Percentiles rank a stretch among this genome's conserved stretches.
Evolutionary conservation across 306 rosid genomes (phyloP).

Genomic region (Glycine latifolia): DNA sequence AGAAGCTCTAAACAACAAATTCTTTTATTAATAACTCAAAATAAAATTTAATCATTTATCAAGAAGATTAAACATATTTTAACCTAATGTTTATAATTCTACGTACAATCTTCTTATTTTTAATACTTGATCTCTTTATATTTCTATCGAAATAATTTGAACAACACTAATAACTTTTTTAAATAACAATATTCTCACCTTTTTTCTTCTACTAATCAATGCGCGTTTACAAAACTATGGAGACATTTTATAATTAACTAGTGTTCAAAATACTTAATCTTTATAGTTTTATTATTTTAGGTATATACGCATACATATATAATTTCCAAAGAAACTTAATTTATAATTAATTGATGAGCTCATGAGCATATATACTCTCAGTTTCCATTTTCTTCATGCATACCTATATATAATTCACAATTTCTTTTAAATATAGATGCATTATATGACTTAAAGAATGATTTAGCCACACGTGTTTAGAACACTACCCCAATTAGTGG

Average conservation of each 20-base stretch:
- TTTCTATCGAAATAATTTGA: too few relatives aligned
- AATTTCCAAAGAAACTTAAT: neutral
- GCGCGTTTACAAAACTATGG: neutral
- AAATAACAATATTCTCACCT: neutral
- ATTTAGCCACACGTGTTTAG: slow-evolving; percentile 49
- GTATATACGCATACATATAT: neutral
- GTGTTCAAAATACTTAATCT: too few relatives aligned
- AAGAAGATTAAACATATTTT: too few relatives aligned
- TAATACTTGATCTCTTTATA: neutral
- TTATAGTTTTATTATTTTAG: too few relatives aligned
- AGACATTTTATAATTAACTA: neutral
- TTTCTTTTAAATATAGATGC: neutral
- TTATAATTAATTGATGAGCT: neutral
- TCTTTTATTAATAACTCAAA: too few relatives aligned
- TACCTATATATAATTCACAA: neutral
- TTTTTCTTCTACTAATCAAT: neutral
- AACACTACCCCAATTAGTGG: slow-evolving; percentile 57
- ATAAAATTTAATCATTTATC: too few relatives aligned
- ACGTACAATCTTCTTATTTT: neutral
- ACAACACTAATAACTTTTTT: neutral
- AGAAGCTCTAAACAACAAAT: too few relatives aligned
- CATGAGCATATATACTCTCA: neutral
- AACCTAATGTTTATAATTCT: neutral
- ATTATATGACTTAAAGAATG: slow-evolving; percentile 3
- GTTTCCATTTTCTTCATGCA: neutral